phyloP scores from a whole-genome alignment of 2,329 filamentous ascomycete genomes.

The Cordyceps tenuipes region DNA sequence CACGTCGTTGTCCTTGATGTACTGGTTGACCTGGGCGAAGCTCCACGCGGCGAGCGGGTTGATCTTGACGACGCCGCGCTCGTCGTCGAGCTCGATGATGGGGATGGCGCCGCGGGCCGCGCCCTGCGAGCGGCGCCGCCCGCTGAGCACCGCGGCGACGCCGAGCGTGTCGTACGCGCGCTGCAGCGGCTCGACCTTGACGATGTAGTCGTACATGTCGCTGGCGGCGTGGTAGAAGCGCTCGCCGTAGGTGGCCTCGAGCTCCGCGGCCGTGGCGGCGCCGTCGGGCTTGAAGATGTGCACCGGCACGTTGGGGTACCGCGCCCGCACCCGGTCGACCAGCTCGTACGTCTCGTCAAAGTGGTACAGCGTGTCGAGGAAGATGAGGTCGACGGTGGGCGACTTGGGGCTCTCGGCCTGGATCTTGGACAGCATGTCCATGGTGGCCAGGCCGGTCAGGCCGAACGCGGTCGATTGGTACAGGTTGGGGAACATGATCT shows the following conservation, averaged over 20 bases:
- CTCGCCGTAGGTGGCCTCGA: slow-evolving; percentile 73
- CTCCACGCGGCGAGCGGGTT: slow-evolving; percentile 94
- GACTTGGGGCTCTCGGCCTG: slow-evolving; percentile 52
- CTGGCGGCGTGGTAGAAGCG: slow-evolving; percentile 77
- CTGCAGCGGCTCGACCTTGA: slow-evolving; percentile 94
- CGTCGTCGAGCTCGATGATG: slow-evolving; percentile 83
- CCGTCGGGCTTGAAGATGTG: slow-evolving; percentile 87
- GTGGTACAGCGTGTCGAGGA: slow-evolving; percentile 78
- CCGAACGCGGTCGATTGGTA: slow-evolving; percentile 83
- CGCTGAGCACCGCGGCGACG: slow-evolving; percentile 86
- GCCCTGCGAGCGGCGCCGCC: slow-evolving; percentile 84
- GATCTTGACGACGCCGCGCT: slow-evolving; percentile 89
- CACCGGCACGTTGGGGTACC: slow-evolving; percentile 70
- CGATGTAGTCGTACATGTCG: slow-evolving; percentile 91
- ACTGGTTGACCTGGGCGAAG: slow-evolving; percentile 81
- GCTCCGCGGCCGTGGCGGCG: slow-evolving; percentile 63
- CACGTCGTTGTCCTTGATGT: slow-evolving; percentile 77
- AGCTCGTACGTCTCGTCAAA: slow-evolving; percentile 69
- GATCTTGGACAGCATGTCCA: slow-evolving; percentile 79
- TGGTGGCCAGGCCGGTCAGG: slow-evolving; percentile 68
- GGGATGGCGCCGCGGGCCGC: slow-evolving; percentile 84
- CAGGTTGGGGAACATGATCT: slow-evolving; percentile 80
- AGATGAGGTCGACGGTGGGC: slow-evolving; percentile 59
- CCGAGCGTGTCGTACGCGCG: slow-evolving; percentile 81
- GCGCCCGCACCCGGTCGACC: slow-evolving; percentile 62